Percentiles rank a stretch among this genome's conserved stretches.
phyloP scores from a whole-genome alignment of 257 asterid genomes.

The Agastache rugosa region DNA sequence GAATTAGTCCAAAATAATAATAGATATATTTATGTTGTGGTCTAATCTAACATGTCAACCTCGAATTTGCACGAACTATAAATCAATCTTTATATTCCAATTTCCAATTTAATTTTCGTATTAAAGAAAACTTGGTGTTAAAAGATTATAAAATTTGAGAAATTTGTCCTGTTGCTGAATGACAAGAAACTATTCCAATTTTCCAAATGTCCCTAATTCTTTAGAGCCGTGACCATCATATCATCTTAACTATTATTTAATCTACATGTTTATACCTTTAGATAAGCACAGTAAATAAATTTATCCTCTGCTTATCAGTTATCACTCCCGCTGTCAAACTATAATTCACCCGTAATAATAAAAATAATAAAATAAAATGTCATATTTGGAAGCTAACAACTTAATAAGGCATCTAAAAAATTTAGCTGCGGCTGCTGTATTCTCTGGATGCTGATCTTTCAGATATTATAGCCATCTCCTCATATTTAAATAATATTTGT shows the following conservation, averaged over 20 bases:
- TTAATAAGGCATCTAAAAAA: slow-evolving; percentile 9
- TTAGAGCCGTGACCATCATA: slow-evolving; percentile 31
- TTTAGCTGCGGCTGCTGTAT: slow-evolving; percentile 9
- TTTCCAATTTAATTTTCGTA: neutral
- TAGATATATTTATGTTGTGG: neutral
- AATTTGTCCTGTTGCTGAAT: slow-evolving; percentile 17
- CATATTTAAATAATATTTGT: no score
- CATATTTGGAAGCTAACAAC: slow-evolving; percentile 30
- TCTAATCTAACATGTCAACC: neutral
- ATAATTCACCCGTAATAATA: neutral
- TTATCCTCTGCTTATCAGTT: neutral
- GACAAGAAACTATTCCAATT: slow-evolving; percentile 27
- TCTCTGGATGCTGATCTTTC: neutral
- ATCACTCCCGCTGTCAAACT: neutral
- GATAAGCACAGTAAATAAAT: slow-evolving; percentile 27
- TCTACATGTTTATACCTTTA: slow-evolving; percentile 19
- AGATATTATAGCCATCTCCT: neutral
- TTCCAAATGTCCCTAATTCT: slow-evolving; percentile 25
- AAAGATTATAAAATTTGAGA: neutral
- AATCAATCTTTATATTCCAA: neutral
- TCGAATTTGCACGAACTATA: neutral
- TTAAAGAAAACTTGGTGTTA: neutral
- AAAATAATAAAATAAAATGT: neutral
- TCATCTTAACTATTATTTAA: neutral
- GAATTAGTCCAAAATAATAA: neutral